Base-by-base conservation (phyloP, 2,329 filamentous ascomycete species). In the Exserohilum rostratum region DNA sequence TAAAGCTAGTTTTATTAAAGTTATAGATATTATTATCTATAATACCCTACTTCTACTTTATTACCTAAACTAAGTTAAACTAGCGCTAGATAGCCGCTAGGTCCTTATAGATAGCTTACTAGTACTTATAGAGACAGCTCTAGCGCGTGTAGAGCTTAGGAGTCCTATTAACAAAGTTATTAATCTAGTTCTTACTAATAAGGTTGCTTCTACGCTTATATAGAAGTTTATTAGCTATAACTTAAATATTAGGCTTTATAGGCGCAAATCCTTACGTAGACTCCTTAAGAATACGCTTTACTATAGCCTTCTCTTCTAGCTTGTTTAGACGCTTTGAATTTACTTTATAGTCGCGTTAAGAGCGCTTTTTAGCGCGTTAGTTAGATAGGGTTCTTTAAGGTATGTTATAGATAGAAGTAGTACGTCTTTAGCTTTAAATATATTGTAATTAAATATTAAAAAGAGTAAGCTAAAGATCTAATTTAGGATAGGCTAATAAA, bases 201-300 rank as follows among this genome's bases (percentile, higher is more conserved):
- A n/a, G n/a, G n/a, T n/a, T n/a, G n/a, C n/a, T 7, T 25, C 7
- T 7, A 5, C n/a, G n/a, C 34, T 37, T 17, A 15, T 37, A 37
- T 37, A 37, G 17, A 13, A 42, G 38, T 42, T 42, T 42, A 15
- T 42, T 42, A 42, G 22, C 38, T 42, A 42, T 42, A 15, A 42
- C 20, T 29, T 42, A 15, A 42, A 42, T 29, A 29, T 17, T 42
- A 42, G 12, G 2, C 22, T 25, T 42, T 29, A 29, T 42, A 42
- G 22, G 15, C 10, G 22, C 3, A 42, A 42, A 42, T 29, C n/a
- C 22, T 42, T 6, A 2, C 7, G 4, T 27, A 29, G 22, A 29
- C 38, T 29, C 15, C 6, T 42, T 29, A 15, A 42, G 6, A 29
- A 42, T 42, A 42, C 13, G 13, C 2, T 29, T 42, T 27, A 42